A percentile compares a stretch with the other conserved stretches of the same genome.
These are phyloP conservation scores for Klebsormidium nitens DNA, from an alignment of 139 green algal species.

Conservation along the genomic window DNA sequence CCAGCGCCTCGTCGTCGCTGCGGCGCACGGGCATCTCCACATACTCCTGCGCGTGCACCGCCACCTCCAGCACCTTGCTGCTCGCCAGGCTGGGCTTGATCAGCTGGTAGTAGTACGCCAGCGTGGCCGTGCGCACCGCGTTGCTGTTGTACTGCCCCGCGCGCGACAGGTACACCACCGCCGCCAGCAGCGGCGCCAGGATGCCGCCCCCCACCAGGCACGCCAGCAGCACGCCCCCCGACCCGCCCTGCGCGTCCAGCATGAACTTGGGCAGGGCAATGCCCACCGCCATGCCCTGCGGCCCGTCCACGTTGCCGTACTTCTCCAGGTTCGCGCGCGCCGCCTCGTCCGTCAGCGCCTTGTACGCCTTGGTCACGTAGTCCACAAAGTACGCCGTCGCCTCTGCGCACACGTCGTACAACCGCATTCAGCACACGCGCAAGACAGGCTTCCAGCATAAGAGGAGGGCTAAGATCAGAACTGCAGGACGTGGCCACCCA, in stretches of 20 bases:
- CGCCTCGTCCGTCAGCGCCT: slow-evolving; percentile 50
- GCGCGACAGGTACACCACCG: slow-evolving; percentile 29
- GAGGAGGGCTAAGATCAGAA: no score
- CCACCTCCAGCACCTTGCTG: slow-evolving; percentile 42
- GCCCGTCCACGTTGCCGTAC: slow-evolving; percentile 54
- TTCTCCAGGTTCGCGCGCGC: slow-evolving; percentile 48
- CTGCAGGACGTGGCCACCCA: no score
- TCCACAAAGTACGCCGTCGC: slow-evolving; percentile 48
- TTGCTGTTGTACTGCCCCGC: slow-evolving; percentile 49
- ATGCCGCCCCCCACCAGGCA: slow-evolving; percentile 42
- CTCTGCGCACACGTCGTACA: slow-evolving; percentile 11
- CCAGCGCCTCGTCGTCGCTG: slow-evolving; percentile 34
- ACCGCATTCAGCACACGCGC: background rate
- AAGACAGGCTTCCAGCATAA: no score
- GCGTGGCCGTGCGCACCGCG: slow-evolving; percentile 38
- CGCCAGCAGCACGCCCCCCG: slow-evolving; percentile 13
- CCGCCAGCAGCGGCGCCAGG: slow-evolving; percentile 38
- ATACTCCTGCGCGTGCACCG: slow-evolving; percentile 41
- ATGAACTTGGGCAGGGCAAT: slow-evolving; percentile 48
- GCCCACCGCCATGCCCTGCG: slow-evolving; percentile 38
- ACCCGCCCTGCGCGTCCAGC: slow-evolving; percentile 37
- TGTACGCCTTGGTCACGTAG: slow-evolving; percentile 50
- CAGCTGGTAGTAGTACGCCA: slow-evolving; percentile 31
- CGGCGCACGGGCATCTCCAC: slow-evolving; percentile 38
- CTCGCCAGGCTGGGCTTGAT: slow-evolving; percentile 40